A percentile compares a stretch with the other conserved stretches of the same genome.
phyloP scores from a whole-genome alignment of 306 rosid genomes.

The Lablab purpureus region DNA sequence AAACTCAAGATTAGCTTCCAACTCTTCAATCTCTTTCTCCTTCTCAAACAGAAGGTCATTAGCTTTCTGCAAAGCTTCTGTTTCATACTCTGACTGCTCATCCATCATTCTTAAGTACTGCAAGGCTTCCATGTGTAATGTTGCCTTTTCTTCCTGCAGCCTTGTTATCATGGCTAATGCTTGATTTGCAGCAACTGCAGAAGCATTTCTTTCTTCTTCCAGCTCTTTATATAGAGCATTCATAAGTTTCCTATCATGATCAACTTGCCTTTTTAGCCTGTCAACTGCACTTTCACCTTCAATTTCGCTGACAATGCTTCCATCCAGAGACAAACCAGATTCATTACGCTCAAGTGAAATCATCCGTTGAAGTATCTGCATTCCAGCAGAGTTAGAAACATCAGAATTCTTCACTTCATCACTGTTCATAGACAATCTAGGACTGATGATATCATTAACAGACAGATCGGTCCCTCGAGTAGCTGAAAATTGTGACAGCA shows the following conservation, averaged over 20 bases:
- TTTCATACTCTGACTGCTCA: constrained; percentile 83
- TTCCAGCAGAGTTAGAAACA: constrained; percentile 62
- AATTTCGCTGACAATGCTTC: constrained; percentile 71
- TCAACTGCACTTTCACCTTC: constrained; percentile 68
- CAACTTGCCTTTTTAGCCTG: constrained; percentile 77
- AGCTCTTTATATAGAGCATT: constrained; percentile 77
- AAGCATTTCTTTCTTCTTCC: constrained; percentile 93
- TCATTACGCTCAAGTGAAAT: constrained; percentile 91
- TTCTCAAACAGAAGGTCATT: constrained; percentile 72
- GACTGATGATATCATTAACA: constrained; percentile 65
- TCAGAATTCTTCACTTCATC: constrained; percentile 72
- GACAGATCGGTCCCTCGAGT: constrained; percentile 69
- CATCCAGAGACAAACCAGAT: constrained; percentile 87
- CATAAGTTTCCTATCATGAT: constrained; percentile 83
- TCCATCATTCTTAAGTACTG: constrained; percentile 85
- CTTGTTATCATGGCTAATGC: constrained; percentile 94
- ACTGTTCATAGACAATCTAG: constrained; percentile 68
- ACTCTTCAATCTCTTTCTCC: constrained; percentile 77
- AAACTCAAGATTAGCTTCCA: constrained; percentile 69
- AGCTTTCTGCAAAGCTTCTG: constrained; percentile 69
- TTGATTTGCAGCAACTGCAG: constrained; percentile 77
- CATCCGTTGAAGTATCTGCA: constrained; percentile 75
- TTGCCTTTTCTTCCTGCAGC: constrained; percentile 88
- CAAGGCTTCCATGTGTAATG: constrained; percentile 86
- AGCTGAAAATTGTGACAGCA: constrained; percentile 77